phyloP scores from a whole-genome alignment of 2,329 filamentous ascomycete genomes.

The Emmonsiellopsis sp. region DNA sequence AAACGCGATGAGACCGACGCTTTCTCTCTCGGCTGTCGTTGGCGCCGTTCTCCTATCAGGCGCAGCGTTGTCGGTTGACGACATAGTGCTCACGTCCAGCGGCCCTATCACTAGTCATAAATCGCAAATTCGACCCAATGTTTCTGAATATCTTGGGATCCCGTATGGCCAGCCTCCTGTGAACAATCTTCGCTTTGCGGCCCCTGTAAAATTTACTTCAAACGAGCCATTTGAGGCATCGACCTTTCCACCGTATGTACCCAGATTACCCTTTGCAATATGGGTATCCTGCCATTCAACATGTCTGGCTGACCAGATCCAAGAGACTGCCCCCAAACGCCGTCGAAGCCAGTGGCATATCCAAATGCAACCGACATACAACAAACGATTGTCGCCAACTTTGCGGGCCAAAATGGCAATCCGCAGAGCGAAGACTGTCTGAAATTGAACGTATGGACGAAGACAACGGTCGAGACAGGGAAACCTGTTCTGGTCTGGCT shows the following conservation, averaged over 20 bases:
- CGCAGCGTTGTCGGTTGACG: not conserved
- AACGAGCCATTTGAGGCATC: slow-evolving; percentile 1
- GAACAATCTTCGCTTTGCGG: slow-evolving; percentile 8
- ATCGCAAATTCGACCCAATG: slow-evolving; percentile 6
- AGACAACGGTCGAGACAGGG: not conserved
- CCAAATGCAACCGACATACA: slow-evolving; percentile 5
- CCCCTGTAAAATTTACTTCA: slow-evolving; percentile 1
- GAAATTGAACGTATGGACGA: not conserved
- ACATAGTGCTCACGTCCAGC: slow-evolving; percentile 10
- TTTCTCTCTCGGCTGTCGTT: slow-evolving; percentile 3
- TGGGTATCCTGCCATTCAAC: too few relatives aligned
- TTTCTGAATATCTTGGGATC: slow-evolving; percentile 13
- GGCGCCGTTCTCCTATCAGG: not conserved
- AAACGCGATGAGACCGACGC: slow-evolving; percentile 7
- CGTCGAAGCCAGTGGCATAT: slow-evolving; percentile 3
- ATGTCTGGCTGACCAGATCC: not conserved
- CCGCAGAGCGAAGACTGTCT: not conserved
- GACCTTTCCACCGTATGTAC: not conserved
- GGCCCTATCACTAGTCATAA: slow-evolving; percentile 10
- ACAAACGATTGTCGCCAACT: slow-evolving; percentile 3
- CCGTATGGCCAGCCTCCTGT: slow-evolving; percentile 10
- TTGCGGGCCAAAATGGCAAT: slow-evolving; percentile 5
- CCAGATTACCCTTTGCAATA: too few relatives aligned
- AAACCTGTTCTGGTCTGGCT: not conserved
- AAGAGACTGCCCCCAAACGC: slow-evolving; percentile 1